phyloP scores from a whole-genome alignment of 352 stramenopile species.

The Phytophthora litchii region DNA sequence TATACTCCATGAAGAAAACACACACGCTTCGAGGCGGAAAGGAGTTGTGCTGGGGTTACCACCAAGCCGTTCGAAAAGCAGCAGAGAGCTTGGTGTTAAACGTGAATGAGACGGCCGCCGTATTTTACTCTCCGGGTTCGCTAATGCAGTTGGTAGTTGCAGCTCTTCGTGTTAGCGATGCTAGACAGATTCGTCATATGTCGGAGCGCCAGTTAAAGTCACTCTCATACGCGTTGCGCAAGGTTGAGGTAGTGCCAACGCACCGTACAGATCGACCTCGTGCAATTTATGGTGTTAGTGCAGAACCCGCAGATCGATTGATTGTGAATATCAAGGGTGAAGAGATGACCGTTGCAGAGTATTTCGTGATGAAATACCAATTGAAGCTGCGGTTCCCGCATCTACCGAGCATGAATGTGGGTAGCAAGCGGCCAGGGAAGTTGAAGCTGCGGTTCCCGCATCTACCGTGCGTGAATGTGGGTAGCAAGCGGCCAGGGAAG shows the following conservation, averaged over 20 bases:
- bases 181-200: constrained; percentile 29
- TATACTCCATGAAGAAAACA: constrained; percentile 59
- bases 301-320: constrained; percentile 32
- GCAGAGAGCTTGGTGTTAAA: constrained; percentile 58
- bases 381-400: constrained; percentile 38
- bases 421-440: constrained; percentile 32
- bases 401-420: constrained; percentile 67
- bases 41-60: constrained; percentile 67
- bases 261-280: constrained; percentile 55
- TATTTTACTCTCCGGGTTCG: constrained; percentile 50
- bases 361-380: constrained; percentile 52
- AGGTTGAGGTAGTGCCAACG: constrained; percentile 46
- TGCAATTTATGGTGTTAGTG: constrained; percentile 51
- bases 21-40: constrained; percentile 53
- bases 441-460: constrained; percentile 38
- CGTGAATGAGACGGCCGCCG: constrained; percentile 56
- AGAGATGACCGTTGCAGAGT: constrained; percentile 47
- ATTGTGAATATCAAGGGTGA: constrained; percentile 51
- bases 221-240: constrained; percentile 39
- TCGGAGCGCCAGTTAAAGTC: constrained; percentile 30
- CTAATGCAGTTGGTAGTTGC: constrained; percentile 48
- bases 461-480: constrained; percentile 67
- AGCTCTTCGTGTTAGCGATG: constrained; percentile 25
- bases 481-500: constrained; percentile 34
- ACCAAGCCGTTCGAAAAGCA: constrained; percentile 55